These are phyloP conservation scores for Podospora comata DNA, from an alignment of 495 filamentous ascomycete species.

Conservation along the genomic window DNA sequence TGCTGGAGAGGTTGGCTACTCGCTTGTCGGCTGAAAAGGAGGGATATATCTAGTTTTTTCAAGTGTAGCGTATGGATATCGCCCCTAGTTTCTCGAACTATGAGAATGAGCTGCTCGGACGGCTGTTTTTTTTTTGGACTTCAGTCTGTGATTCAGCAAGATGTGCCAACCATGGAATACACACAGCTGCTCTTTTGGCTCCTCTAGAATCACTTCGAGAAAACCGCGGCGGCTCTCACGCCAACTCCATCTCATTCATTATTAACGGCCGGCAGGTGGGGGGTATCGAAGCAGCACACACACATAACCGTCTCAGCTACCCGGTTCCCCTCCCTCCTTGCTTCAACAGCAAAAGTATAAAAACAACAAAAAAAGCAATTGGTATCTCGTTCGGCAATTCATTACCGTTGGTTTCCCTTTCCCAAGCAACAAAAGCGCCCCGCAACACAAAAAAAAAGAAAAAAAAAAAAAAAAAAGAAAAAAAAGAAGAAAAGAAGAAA, in stretches of 20 bases:
- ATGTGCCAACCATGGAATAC: too few relatives aligned
- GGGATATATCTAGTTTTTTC: too few relatives aligned
- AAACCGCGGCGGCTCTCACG: too few relatives aligned
- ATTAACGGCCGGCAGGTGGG: not conserved
- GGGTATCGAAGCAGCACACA: not conserved
- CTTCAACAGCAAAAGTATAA: constrained; percentile 9
- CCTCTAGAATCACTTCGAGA: too few relatives aligned
- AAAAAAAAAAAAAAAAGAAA: not conserved
- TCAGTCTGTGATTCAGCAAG: too few relatives aligned
- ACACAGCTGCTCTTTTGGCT: too few relatives aligned
- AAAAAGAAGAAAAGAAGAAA: not conserved
- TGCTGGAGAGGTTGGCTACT: constrained; percentile 27
- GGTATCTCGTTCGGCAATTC: constrained; percentile 18
- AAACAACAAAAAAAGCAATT: constrained; percentile 14
- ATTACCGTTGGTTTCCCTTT: constrained; percentile 3
- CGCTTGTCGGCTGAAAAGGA: too few relatives aligned
- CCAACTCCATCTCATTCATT: not conserved
- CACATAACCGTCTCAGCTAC: not conserved
- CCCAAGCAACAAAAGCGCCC: constrained; percentile 5
- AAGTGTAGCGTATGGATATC: too few relatives aligned
- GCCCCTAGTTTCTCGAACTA: too few relatives aligned
- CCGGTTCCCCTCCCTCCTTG: not conserved
- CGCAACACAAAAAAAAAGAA: not conserved
- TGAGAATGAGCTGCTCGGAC: too few relatives aligned
- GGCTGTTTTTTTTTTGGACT: too few relatives aligned